Evolutionary conservation across 228 moss, liverwort and hornwort species (phyloP), one percentile per base, ranked within the genome.

Genomic region (Sphagnum magellanicum): DNA sequence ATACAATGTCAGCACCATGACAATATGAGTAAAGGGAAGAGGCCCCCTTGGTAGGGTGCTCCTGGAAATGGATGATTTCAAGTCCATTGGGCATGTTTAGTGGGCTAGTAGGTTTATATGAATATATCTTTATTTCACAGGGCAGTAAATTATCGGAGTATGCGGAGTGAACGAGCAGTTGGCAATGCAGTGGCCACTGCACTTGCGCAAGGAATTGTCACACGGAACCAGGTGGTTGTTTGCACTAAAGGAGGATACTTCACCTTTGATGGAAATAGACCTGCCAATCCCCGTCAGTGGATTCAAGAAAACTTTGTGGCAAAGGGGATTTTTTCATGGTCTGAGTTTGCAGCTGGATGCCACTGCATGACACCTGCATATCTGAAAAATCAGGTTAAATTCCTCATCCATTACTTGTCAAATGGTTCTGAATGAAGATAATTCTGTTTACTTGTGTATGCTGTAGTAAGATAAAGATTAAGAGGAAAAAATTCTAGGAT

Each of bases 241-340:
- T 92, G 85, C 68, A 81, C 91, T 12, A 91, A 89, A 83, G 91
- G 91, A 73, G 91, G 91, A 5, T 88, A 87, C 63, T 81, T 91
- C 32, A 87, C 88, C 15, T 91, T 89, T 15, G 89, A 88, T 66
- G 82, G 74, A 11, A 79, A 83, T 70, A 84, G 76, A 66, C 91
- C 91, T 52, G 65, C 79, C 0, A 84, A 87, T 75, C 88, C 88
- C 63, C 82, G 78, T 48, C 81, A 87, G 52, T 89, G 91, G 89
- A 84, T 91, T 64, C 80, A 84, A 48, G 72, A 87, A 9, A 91
- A 80, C 46, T 91, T 88, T 69, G 77, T 91, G 69, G 82, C 82
- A 68, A 58, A 84, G 17, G 86, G 91, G 61, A 75, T 87, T 32
- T 71, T 82, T 0, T 72, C 79, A 10, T 84, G 82, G 84, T 64